Evolutionary conservation across 208 protist species (phyloP).

Genomic region (Zelonia costaricensis): DNA sequence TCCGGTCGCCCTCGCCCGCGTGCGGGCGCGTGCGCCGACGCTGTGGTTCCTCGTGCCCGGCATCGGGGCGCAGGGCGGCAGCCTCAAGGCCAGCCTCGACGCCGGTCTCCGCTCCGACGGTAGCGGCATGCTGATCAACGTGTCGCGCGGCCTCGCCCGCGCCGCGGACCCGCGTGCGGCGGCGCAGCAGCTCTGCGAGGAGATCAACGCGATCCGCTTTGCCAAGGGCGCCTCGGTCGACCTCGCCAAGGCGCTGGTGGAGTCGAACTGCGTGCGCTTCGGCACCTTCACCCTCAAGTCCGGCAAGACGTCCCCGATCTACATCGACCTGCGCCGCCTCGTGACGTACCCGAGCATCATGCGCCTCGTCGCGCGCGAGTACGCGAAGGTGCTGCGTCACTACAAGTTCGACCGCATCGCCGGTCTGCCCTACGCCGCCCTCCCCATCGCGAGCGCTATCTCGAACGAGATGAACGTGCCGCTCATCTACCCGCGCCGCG

Average conservation of each 20-base stretch:
- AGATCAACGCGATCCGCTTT: slow-evolving; percentile 75
- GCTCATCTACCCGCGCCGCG: slow-evolving; percentile 91
- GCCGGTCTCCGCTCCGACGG: slow-evolving; percentile 79
- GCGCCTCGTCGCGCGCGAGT: slow-evolving; percentile 77
- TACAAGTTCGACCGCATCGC: slow-evolving; percentile 82
- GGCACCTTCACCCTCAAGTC: slow-evolving; percentile 96
- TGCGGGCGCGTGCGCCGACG: slow-evolving; percentile 70
- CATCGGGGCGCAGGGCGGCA: slow-evolving; percentile 85
- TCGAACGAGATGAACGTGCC: slow-evolving; percentile 89
- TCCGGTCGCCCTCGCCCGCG: slow-evolving; percentile 69
- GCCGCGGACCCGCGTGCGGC: slow-evolving; percentile 68
- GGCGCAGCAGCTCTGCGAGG: slow-evolving; percentile 71
- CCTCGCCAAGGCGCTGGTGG: slow-evolving; percentile 74
- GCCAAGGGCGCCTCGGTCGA: slow-evolving; percentile 41
- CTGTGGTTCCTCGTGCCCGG: slow-evolving; percentile 90
- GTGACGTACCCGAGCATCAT: slow-evolving; percentile 88
- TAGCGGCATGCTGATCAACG: slow-evolving; percentile 86
- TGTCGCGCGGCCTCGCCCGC: slow-evolving; percentile 75
- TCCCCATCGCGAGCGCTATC: slow-evolving; percentile 95
- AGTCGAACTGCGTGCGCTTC: slow-evolving; percentile 91
- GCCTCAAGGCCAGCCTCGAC: slow-evolving; percentile 66
- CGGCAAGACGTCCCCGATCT: slow-evolving; percentile 95
- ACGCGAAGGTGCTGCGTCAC: slow-evolving; percentile 62
- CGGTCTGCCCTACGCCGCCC: slow-evolving; percentile 95
- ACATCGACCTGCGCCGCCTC: slow-evolving; percentile 95